Conservation (phyloP, 495 filamentous ascomycete species). For the Bathelium albidoporum region DNA sequence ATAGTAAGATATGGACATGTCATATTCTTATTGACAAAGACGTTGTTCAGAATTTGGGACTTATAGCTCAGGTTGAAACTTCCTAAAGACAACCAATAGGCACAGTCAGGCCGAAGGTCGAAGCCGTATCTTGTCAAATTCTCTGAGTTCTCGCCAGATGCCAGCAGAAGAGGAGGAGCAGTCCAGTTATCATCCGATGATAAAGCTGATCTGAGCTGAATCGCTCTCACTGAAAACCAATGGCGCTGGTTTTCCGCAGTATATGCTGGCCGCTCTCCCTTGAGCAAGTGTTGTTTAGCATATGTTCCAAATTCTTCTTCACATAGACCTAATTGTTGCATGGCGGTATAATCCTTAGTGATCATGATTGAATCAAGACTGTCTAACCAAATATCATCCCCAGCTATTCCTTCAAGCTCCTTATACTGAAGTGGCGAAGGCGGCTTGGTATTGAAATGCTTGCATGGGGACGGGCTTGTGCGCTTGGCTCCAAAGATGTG, state of each 20-base stretch:
- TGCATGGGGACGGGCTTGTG: not conserved
- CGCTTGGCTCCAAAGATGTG: not conserved
- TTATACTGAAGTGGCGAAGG: not conserved
- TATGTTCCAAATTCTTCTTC: not conserved
- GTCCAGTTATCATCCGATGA: conserved; percentile 25
- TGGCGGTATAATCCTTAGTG: not conserved
- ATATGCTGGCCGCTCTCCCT: not conserved
- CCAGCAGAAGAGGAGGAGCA: conserved; percentile 9
- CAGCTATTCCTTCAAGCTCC: not conserved
- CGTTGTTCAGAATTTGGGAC: not conserved
- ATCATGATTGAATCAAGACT: not conserved
- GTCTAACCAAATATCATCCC: not conserved
- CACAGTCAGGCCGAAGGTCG: conserved; percentile 1
- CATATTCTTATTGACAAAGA: not conserved
- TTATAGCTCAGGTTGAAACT: not conserved
- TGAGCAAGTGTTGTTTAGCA: not conserved
- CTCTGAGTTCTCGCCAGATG: not conserved
- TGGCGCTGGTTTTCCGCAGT: not conserved
- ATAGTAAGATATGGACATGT: not conserved
- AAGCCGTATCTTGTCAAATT: not conserved
- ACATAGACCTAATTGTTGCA: not conserved
- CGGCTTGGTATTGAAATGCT: not conserved
- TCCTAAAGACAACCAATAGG: conserved; percentile 2
- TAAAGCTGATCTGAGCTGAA: conserved; percentile 9
- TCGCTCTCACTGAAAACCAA: not conserved